A percentile compares a stretch with the other conserved stretches of the same genome.
These are phyloP conservation scores for Beauveria caledonica DNA, from an alignment of 2,329 filamentous ascomycete genomes.

Conservation along the genomic window DNA sequence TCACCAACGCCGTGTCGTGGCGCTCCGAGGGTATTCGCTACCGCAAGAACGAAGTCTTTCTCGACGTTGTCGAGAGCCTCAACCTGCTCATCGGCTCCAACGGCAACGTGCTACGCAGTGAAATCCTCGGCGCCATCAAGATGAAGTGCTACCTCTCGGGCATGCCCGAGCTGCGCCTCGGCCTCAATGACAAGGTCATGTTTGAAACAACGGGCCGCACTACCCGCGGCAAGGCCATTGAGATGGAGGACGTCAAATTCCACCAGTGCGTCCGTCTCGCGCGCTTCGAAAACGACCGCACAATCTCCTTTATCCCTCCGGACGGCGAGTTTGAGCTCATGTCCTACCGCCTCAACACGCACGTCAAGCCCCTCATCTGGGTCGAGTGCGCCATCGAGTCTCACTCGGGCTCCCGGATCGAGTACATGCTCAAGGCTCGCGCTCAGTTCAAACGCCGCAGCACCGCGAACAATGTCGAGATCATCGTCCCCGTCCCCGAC, in stretches of 20 bases:
- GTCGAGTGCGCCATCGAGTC: constrained; percentile 96
- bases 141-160: constrained; percentile 99
- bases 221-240: constrained; percentile 90
- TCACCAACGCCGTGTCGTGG: constrained; percentile 98
- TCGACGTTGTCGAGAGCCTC: constrained; percentile 93
- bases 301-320: constrained; percentile 96
- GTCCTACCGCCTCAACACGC: constrained; percentile 97
- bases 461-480: constrained; percentile 98
- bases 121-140: constrained; percentile 95
- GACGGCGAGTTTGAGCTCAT: constrained; percentile 99
- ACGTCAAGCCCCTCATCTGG: constrained; percentile 98
- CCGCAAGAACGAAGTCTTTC: constrained; percentile 98
- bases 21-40: constrained; percentile 96
- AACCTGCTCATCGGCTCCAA: constrained; percentile 92
- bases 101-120: constrained; percentile 89
- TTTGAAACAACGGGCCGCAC: constrained; percentile 95
- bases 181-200: constrained; percentile 99
- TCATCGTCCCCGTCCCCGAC: constrained; percentile 92
- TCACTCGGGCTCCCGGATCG: constrained; percentile 89
- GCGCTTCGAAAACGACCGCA: constrained; percentile 95
- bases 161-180: constrained; percentile 92
- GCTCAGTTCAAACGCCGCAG: constrained; percentile 97
- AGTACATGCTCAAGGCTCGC: constrained; percentile 98
- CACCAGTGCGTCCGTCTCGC: constrained; percentile 95
- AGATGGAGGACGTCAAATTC: constrained; percentile 99